phyloP scores from a whole-genome alignment of 148 eudicot species.

The Spergularia bocconei region DNA sequence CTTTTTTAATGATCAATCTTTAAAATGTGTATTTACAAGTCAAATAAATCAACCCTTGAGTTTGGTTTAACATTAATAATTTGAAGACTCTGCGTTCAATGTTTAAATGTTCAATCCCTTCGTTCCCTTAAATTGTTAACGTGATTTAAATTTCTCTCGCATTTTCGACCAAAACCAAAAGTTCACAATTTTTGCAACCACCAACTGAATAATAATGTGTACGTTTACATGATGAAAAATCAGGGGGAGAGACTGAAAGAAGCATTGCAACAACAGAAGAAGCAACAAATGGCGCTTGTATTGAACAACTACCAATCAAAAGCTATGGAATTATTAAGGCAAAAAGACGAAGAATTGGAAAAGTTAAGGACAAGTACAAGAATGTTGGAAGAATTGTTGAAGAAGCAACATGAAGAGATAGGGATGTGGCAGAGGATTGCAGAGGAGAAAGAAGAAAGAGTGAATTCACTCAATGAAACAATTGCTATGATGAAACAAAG shows the following conservation, averaged over 20 bases:
- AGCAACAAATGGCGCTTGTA: constrained; percentile 9
- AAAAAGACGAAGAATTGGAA: constrained; percentile 8
- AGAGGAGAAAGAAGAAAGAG: constrained; percentile 4
- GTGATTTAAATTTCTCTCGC: too few species aligned
- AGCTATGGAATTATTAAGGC: neutral
- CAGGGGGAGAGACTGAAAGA: constrained; percentile 20
- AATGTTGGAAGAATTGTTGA: constrained; percentile 11
- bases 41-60: too few species aligned
- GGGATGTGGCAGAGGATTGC: constrained; percentile 9
- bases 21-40: too few species aligned
- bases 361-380: neutral
- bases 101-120: too few species aligned
- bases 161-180: neutral
- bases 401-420: constrained; percentile 6
- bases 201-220: neutral
- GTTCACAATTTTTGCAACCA: neutral
- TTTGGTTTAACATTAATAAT: too few species aligned
- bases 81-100: too few species aligned
- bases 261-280: constrained; percentile 9
- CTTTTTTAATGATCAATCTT: too few species aligned
- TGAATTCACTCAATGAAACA: constrained; percentile 12
- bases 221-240: neutral
- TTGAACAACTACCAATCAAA: constrained; percentile 5
- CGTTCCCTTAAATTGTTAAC: too few species aligned
- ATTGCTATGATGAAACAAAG: neutral